Base-by-base conservation (phyloP, 352 stramenopile genomes). In the Phytopythium aichiense region DNA sequence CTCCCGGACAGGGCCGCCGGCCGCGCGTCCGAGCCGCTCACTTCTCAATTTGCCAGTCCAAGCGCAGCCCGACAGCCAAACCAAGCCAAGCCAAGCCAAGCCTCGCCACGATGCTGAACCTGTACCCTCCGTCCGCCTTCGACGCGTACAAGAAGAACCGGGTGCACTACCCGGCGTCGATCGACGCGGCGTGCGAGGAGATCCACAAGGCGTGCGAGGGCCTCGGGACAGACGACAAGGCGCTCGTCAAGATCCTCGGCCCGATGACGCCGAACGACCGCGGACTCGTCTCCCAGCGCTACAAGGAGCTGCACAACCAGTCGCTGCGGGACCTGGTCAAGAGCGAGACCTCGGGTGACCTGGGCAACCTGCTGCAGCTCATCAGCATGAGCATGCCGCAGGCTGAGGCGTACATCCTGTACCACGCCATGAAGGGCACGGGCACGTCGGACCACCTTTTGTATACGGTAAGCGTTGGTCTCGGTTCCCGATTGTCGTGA, bases 91-190 rank as follows among this genome's bases (percentile, higher is more conserved):
- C 30, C 50, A 40, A 31, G 8, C 1, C 28, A 42, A 56, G 50
- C 28, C 35, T 40, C 35, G 35, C 35, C 30, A 23, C 28, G 62
- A 85, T 87, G 73, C 59, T 89, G 57, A 60, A 68, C 65, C 74
- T 91, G 58, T 88, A 91, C 62, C 81, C 79, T 18, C 70, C 72
- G 37, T 82, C 79, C 38, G 70, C 66, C 3, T 78, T 87, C 61
- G 71, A 90, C 67, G 68, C 83, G 30, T 91, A 87, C 78, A 84
- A 76, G 56, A 83, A 89, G 58, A 71, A 78, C 37, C 84, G 80
- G 60, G 69, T 72, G 11, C 58, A 58, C 50, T 86, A 72, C 55
- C 58, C 76, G 42, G 55, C 73, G n/a, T 68, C 72, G 15, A 69
- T 88, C 45, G 72, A 89, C 38, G 65, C 65, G 4, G 62, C 73